Base-by-base conservation (phyloP, 2,329 filamentous ascomycete genomes). In the Aspergillus hiratsukae region DNA sequence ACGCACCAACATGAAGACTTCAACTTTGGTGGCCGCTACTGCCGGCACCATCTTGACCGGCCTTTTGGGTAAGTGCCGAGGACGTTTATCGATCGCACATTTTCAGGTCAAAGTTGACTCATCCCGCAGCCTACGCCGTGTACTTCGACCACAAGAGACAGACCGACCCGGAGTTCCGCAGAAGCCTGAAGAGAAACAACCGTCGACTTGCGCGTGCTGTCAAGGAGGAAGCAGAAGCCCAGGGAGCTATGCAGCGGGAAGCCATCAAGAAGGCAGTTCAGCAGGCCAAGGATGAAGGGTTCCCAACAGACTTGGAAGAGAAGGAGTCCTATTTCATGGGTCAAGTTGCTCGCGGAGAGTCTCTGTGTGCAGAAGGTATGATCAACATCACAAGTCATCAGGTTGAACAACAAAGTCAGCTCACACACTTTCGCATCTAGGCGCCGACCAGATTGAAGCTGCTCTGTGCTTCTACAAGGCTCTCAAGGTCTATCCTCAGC, bases 381-480 rank as follows among this genome's bases (percentile, higher is more conserved):
- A 78, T 51, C 56, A 21, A 21, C 45, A n/a, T 29, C 54, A 27
- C 45, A 41, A 40, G 28, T 50, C 46, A 51, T 53, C 35, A 25
- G 23, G 49, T 2, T 14, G 9, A 27, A 40, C 37, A 25, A 23
- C 11, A 51, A 53, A 27, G 49, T 53, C 60, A 51, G 59, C 57
- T 56, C 51, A 58, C 48, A 49, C 55, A 54, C 49, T 48, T 19
- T 10, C 25, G 35, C 54, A 46, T 52, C 27, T 61, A 77, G 76
- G 72, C 49, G 68, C 72, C 50, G 68, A 74, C 55, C 73, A 77
- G 56, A 76, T 96, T 57, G 92, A 97, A 64, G 90, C 94, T 52
- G 93, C 94, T 49, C 80, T 97, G 59, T 91, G 90, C 75, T 99
- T 99, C 80, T 99, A 97, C 85, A 95, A 92, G 83, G 94, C 92